These are phyloP conservation scores for Camellia sinensis DNA, from an alignment of 148 eudicot species.

Conservation along the genomic window DNA sequence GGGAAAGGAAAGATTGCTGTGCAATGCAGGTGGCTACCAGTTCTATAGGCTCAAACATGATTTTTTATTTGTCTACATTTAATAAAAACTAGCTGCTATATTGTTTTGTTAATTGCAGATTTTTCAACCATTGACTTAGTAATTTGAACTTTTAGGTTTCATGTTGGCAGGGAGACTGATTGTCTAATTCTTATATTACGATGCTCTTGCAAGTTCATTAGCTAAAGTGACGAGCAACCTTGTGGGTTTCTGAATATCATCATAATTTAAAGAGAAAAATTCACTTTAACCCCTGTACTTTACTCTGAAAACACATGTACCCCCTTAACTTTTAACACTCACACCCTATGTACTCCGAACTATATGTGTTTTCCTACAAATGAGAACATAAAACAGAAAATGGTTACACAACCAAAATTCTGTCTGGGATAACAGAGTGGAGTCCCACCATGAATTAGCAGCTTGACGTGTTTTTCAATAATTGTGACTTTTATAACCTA, in stretches of 20 bases:
- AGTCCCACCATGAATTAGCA: no score
- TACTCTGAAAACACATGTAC: no score
- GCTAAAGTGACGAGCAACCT: neutral
- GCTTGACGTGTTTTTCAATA: no score
- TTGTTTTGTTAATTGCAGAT: neutral
- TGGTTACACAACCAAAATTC: no score
- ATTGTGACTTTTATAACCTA: no score
- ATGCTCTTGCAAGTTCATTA: neutral
- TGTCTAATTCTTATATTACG: neutral
- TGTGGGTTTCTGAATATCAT: neutral
- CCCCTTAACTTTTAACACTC: no score
- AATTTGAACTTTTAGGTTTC: neutral
- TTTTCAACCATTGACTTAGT: neutral
- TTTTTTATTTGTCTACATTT: neutral
- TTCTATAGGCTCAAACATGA: neutral
- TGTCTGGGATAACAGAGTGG: no score
- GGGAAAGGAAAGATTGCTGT: constrained; percentile 99
- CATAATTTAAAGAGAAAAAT: neutral
- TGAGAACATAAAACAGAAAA: no score
- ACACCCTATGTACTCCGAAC: no score
- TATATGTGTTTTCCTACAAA: no score
- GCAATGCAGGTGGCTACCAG: constrained; percentile 79
- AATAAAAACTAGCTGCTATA: constrained; percentile 4
- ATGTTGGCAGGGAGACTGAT: neutral
- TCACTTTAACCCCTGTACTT: no score